Evolutionary conservation across 306 rosid genomes (phyloP), one percentile per base, ranked within the genome.

Genomic region (Mucuna pruriens): DNA sequence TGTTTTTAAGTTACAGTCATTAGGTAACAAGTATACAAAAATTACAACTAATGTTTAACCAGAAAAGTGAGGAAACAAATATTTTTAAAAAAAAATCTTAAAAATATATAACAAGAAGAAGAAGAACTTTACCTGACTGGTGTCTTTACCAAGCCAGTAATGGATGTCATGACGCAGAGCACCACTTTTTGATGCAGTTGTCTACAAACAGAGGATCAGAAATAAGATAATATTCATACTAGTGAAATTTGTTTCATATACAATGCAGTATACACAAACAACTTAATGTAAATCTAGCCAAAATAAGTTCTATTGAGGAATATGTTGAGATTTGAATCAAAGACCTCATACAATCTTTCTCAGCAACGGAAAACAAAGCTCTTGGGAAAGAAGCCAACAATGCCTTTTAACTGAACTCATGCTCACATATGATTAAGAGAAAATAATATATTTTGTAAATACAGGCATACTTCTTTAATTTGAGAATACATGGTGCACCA

Each of bases 131-230:
- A 89, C 98, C 95, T 94, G 97, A 79, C 92, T 85, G 55, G 98
- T 91, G 84, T 91, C 97, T 86, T 89, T 92, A 80, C 98, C 98
- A 73, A 94, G 92, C 98, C 98, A 94, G 77, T 94, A 94, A 90
- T 94, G 98, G 71, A 94, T 92, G 76, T 94, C 98, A 77, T 94
- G 92, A 42, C 90, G 92, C 85, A 94, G 75, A 46, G 95, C 85
- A 76, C 98, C 98, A 75, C 92, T 89, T 87, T 94, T 94, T 83
- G 87, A 87, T 42, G 95, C 81, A 68, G 92, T 92, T 63, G 98
- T 94, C 98, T 94, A 76, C 82, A 79, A 20, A 71, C 45, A 71
- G 54, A 52, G 68, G 51, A 57, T 23, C 74, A 76, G 51, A 17
- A 54, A 78, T 71, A 78, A 71, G 36, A 63, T 48, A 34, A 64